Evolutionary conservation across 2,329 filamentous ascomycete species (phyloP).

Genomic region (Paecilomyces niveus): DNA sequence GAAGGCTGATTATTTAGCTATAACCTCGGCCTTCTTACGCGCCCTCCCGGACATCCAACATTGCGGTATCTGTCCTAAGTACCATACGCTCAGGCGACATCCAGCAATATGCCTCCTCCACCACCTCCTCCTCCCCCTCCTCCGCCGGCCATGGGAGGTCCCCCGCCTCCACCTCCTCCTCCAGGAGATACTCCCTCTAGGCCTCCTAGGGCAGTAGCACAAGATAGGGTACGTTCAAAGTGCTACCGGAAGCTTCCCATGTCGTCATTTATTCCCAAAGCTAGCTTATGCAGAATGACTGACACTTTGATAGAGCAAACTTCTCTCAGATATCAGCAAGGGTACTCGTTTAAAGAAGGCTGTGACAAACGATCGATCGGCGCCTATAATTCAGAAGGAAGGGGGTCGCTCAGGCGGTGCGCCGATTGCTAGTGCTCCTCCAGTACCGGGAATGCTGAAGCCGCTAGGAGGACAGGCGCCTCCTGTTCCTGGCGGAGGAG

Average conservation of each 20-base stretch:
- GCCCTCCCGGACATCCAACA: neutral
- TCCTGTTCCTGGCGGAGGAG: conserved; percentile 52
- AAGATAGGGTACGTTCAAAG: conserved; percentile 54
- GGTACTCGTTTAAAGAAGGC: conserved; percentile 75
- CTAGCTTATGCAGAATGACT: conserved; percentile 5
- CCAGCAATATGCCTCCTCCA: conserved; percentile 39
- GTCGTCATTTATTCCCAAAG: neutral
- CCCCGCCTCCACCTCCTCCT: conserved; percentile 58
- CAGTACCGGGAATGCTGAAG: conserved; percentile 60
- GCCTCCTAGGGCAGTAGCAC: conserved; percentile 49
- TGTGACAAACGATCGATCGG: conserved; percentile 86
- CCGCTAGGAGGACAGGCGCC: conserved; percentile 63
- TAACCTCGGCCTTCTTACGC: neutral
- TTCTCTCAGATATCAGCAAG: conserved; percentile 82
- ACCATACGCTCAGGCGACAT: neutral
- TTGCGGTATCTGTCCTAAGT: neutral
- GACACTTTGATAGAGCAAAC: conserved; percentile 59
- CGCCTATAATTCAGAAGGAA: conserved; percentile 58
- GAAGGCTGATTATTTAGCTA: neutral
- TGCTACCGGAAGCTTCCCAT: neutral
- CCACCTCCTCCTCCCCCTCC: conserved; percentile 67
- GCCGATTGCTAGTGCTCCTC: conserved; percentile 68
- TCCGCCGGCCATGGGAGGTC: conserved; percentile 50
- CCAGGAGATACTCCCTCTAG: conserved; percentile 50
- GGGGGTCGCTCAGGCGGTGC: conserved; percentile 52